Conservation (phyloP, 2,329 filamentous ascomycete genomes). For the Penicillium corylophilum region DNA sequence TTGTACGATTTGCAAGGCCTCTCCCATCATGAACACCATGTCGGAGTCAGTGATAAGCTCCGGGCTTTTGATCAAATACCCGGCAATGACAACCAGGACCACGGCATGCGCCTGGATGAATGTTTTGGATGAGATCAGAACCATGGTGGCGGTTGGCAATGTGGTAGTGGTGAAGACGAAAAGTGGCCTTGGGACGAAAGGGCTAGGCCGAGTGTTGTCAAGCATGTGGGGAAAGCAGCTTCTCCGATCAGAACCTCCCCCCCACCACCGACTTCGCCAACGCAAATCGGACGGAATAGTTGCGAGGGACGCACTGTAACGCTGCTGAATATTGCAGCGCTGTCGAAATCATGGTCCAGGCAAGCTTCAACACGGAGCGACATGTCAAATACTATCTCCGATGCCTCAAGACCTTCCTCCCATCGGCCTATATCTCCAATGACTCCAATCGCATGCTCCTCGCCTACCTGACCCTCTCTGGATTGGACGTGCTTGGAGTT, state of each 20-base stretch:
- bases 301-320: not conserved
- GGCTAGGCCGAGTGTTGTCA: slow-evolving; percentile 12
- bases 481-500: slow-evolving; percentile 74
- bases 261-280: slow-evolving; percentile 4
- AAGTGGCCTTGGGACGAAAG: slow-evolving; percentile 6
- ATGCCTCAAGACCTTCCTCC: slow-evolving; percentile 78
- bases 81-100: slow-evolving; percentile 80
- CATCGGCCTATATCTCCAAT: slow-evolving; percentile 77
- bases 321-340: not conserved
- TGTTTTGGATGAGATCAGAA: slow-evolving; percentile 73
- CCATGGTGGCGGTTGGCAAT: slow-evolving; percentile 57
- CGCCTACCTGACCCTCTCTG: slow-evolving; percentile 83
- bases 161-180: slow-evolving; percentile 1
- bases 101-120: slow-evolving; percentile 79
- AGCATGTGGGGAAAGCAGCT: slow-evolving; percentile 26
- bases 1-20: slow-evolving; percentile 75
- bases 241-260: slow-evolving; percentile 19
- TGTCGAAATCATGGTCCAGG: slow-evolving; percentile 27
- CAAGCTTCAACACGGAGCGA: slow-evolving; percentile 50
- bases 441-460: slow-evolving; percentile 90
- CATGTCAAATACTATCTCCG: slow-evolving; percentile 93
- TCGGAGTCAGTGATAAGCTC: slow-evolving; percentile 72
- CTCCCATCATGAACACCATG: slow-evolving; percentile 76
- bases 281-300: not conserved
- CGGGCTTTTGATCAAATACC: slow-evolving; percentile 77